Percentiles rank a stretch among this genome's conserved stretches.
Conservation (phyloP, 1,284 basidiomycete genomes). For the Apiotrichum mycotoxinovorans region DNA sequence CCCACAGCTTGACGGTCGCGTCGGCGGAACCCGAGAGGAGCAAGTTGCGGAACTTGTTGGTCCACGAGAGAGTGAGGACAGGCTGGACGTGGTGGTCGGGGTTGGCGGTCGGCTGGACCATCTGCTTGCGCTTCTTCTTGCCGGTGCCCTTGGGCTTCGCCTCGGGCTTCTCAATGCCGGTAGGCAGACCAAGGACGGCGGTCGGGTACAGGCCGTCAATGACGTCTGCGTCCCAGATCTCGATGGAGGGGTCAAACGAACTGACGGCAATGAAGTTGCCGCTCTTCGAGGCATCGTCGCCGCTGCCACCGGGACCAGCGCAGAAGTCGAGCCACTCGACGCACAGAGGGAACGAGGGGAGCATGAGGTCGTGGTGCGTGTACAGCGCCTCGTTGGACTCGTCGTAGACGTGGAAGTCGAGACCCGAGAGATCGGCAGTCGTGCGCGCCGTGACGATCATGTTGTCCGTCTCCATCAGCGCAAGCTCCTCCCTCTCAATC, state of each 20-base stretch:
- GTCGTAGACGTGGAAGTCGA: constrained; percentile 94
- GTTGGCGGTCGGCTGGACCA: constrained; percentile 66
- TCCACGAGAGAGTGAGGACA: constrained; percentile 89
- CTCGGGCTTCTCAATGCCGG: constrained; percentile 71
- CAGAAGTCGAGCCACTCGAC: constrained; percentile 98
- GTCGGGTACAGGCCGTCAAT: constrained; percentile 94
- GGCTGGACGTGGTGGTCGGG: constrained; percentile 86
- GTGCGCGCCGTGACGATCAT: constrained; percentile 91
- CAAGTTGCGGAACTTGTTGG: constrained; percentile 79
- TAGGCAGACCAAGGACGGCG: constrained; percentile 71
- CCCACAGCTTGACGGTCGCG: constrained; percentile 95
- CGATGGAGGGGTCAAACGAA: constrained; percentile 95
- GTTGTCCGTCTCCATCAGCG: constrained; percentile 86
- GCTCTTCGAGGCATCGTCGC: constrained; percentile 38
- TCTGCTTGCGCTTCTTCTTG: constrained; percentile 91
- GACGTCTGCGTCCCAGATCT: constrained; percentile 94
- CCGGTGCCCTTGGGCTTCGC: constrained; percentile 74
- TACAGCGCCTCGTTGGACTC: constrained; percentile 89
- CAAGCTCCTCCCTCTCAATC: constrained; percentile 83
- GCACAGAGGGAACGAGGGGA: constrained; percentile 95
- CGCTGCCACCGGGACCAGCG: constrained; percentile 23
- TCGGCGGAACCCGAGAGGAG: constrained; percentile 92
- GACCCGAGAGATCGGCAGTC: constrained; percentile 91
- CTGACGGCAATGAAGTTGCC: constrained; percentile 96
- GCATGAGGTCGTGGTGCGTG: constrained; percentile 96